Evolutionary conservation across 2,329 filamentous ascomycete genomes (phyloP).

Genomic region (Dothideomycetidae sp.): DNA sequence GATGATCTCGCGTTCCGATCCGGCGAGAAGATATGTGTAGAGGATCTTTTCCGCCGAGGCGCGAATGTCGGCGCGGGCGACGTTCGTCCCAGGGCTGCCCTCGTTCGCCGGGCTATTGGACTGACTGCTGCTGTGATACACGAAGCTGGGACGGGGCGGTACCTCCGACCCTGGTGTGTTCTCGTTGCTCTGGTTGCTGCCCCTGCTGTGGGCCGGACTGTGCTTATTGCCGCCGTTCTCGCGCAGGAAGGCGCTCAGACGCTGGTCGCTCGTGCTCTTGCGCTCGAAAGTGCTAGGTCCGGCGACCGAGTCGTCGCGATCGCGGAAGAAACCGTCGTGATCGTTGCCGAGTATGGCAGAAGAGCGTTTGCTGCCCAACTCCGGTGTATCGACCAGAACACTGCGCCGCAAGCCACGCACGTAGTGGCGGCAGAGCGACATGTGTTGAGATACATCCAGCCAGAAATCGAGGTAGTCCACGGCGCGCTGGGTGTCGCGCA

Average conservation of each 20-base stretch:
- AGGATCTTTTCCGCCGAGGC: slow-evolving; percentile 95
- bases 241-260: slow-evolving; percentile 80
- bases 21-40: slow-evolving; percentile 91
- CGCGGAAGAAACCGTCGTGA: slow-evolving; percentile 37
- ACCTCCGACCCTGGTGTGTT: slow-evolving; percentile 31
- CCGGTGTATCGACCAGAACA: slow-evolving; percentile 82
- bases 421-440: slow-evolving; percentile 94
- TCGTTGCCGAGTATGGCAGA: slow-evolving; percentile 54
- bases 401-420: slow-evolving; percentile 89
- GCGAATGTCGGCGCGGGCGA: slow-evolving; percentile 78
- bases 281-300: slow-evolving; percentile 33
- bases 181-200: slow-evolving; percentile 41
- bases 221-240: slow-evolving; percentile 32
- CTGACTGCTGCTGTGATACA: slow-evolving; percentile 36
- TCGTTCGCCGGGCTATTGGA: slow-evolving; percentile 56
- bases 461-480: slow-evolving; percentile 98
- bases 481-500: slow-evolving; percentile 94
- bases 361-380: slow-evolving; percentile 71
- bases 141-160: slow-evolving; percentile 42
- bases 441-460: slow-evolving; percentile 98
- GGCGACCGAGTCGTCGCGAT: slow-evolving; percentile 19
- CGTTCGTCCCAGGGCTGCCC: slow-evolving; percentile 63
- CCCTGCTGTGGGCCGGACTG: slow-evolving; percentile 34
- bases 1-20: slow-evolving; percentile 92
- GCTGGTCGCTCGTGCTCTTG: slow-evolving; percentile 65